Percentiles rank a stretch among this genome's conserved stretches.
These are phyloP conservation scores for Chaetomium cochliodes DNA, from an alignment of 495 filamentous ascomycete species.

Conservation along the genomic window DNA sequence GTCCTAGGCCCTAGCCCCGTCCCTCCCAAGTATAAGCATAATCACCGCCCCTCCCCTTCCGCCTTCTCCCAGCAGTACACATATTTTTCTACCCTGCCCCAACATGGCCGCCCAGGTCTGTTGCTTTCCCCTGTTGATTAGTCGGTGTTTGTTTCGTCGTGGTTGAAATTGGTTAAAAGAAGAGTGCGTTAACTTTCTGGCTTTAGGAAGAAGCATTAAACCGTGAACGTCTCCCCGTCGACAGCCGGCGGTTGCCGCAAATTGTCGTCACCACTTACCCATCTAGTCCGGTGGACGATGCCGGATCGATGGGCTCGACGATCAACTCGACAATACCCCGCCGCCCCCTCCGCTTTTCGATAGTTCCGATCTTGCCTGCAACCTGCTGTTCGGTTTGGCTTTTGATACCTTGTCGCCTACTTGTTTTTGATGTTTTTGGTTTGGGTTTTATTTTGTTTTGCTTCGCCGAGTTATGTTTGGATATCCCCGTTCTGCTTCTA, in stretches of 20 bases:
- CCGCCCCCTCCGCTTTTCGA: neutral
- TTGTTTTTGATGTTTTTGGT: constrained; percentile 4
- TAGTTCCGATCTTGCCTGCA: neutral
- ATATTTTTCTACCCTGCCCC: constrained; percentile 8
- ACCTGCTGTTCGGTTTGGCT: constrained; percentile 6
- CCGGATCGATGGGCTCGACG: neutral
- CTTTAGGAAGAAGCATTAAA: constrained; percentile 17
- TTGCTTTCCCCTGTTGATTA: neutral
- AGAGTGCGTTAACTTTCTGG: neutral
- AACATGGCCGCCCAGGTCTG: constrained; percentile 19
- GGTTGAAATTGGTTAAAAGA: neutral
- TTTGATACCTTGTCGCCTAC: constrained; percentile 40
- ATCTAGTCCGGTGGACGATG: neutral
- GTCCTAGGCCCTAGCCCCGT: neutral
- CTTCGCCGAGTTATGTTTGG: constrained; percentile 3
- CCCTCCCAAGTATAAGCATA: neutral
- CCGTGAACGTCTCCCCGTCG: neutral
- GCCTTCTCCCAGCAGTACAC: constrained; percentile 1
- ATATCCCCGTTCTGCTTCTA: constrained; percentile 6
- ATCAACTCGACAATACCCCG: neutral
- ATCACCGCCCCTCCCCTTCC: constrained; percentile 2
- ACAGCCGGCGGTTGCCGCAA: neutral
- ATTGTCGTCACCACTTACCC: neutral
- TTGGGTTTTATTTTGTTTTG: neutral
- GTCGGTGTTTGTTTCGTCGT: neutral